Percentiles rank a stretch among this genome's conserved stretches.
phyloP scores from a whole-genome alignment of 2,329 filamentous ascomycete genomes.

The Rugonectria rugulosa region DNA sequence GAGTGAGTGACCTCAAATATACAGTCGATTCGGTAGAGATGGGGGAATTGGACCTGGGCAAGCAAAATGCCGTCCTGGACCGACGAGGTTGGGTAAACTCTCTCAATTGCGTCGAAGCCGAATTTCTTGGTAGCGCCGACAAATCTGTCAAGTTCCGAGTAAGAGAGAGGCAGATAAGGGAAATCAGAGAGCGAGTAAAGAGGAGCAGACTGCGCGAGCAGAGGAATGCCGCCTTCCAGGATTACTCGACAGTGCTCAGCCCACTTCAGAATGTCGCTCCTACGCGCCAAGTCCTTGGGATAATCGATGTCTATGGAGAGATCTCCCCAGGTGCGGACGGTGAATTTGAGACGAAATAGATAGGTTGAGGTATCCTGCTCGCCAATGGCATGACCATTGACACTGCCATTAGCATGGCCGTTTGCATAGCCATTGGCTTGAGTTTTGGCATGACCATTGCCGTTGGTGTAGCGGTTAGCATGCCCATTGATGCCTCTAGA shows the following conservation, averaged over 20 bases:
- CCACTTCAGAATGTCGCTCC: constrained; percentile 8
- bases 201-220: constrained; percentile 1
- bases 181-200: constrained; percentile 15
- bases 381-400: neutral
- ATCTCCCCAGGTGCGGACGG: constrained; percentile 4
- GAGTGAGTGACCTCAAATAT: constrained; percentile 11
- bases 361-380: too few species aligned
- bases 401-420: neutral
- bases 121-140: constrained; percentile 1
- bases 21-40: constrained; percentile 12
- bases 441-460: neutral
- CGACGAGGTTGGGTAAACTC: constrained; percentile 5
- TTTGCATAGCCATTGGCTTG: neutral
- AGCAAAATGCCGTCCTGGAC: constrained; percentile 16
- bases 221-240: constrained; percentile 6
- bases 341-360: constrained; percentile 10
- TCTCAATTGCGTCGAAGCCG: constrained; percentile 8
- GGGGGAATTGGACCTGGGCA: constrained; percentile 12
- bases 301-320: constrained; percentile 12
- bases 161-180: constrained; percentile 6
- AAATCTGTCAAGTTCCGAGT: constrained; percentile 3
- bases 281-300: constrained; percentile 4
- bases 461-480: neutral
- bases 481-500: neutral
- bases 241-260: constrained; percentile 4